phyloP scores from a whole-genome alignment of 2,329 filamentous ascomycete species.

The Epichloe hybrida region DNA sequence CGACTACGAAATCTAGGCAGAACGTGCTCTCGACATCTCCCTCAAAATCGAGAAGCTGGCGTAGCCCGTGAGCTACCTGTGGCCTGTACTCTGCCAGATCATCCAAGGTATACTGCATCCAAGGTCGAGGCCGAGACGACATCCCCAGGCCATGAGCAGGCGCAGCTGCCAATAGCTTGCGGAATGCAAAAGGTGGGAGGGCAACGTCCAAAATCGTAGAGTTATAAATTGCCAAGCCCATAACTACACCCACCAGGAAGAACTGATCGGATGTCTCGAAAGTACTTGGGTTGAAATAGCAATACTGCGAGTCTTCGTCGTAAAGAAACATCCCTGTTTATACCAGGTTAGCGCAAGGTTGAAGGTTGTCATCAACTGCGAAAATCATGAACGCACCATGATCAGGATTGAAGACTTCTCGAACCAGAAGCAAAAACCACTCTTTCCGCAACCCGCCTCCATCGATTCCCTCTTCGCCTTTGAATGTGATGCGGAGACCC shows the following conservation, averaged over 20 bases:
- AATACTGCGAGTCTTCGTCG: slow-evolving; percentile 79
- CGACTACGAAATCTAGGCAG: slow-evolving; percentile 67
- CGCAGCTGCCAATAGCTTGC: slow-evolving; percentile 68
- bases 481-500: slow-evolving; percentile 70
- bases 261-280: slow-evolving; percentile 89
- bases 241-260: slow-evolving; percentile 75
- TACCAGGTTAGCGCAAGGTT: slow-evolving; percentile 6
- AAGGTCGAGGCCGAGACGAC: slow-evolving; percentile 41
- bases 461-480: slow-evolving; percentile 82
- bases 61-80: slow-evolving; percentile 58
- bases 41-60: slow-evolving; percentile 66
- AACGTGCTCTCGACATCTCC: slow-evolving; percentile 73
- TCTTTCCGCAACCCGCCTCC: slow-evolving; percentile 83
- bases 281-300: slow-evolving; percentile 84
- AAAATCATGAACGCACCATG: slow-evolving; percentile 50
- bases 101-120: slow-evolving; percentile 62
- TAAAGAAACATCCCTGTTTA: slow-evolving; percentile 72
- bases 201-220: slow-evolving; percentile 84
- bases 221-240: slow-evolving; percentile 88
- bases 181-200: slow-evolving; percentile 77
- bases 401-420: slow-evolving; percentile 83
- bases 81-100: slow-evolving; percentile 77
- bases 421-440: slow-evolving; percentile 80
- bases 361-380: neutral
- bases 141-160: slow-evolving; percentile 45